Evolutionary conservation across 306 rosid species (phyloP), one percentile per base, ranked within the genome.

Genomic region (Luffa aegyptiaca): DNA sequence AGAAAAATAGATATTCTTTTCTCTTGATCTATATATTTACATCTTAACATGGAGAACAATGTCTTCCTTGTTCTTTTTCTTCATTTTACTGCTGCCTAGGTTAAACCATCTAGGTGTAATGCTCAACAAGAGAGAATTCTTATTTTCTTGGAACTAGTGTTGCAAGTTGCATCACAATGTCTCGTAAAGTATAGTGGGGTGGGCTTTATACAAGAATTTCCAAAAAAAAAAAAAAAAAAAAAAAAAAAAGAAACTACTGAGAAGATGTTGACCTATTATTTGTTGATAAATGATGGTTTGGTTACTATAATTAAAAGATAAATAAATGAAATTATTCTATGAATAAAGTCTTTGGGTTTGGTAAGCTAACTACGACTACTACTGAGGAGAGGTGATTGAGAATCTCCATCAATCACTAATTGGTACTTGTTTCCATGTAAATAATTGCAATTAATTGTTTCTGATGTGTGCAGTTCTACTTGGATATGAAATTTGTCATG

Each of bases 401-500:
- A 69, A 42, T 21, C 18, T 26, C 35, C 31, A 5, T 41, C 35
- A 10, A 14, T 17, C 49, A 16, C 10, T 16, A 33, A 14, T 68
- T n/a, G 55, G 10, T n/a, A 18, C 66, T 4, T 78, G 12, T 33
- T 35, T 18, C 59, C 55, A 13, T 77, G 46, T 68, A 9, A 21
- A 20, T 71, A 3, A 71, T 14, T 5, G n/a, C 13, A 26, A 41
- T 5, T 41, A 36, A 36, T 26, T 45, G 73, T 13, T 82, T 75
- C 16, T 82, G 59, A 66, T 16, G 77, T 76, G 66, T 87, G 96
- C 99, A 96, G 99, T 93, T 96, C 83, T 96, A 93, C 84, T 85
- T 96, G 88, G 99, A 96, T 81, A 96, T 96, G 99, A 96, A 91
- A 90, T 96, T 96, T n/a, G 99, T 93, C 70, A 86, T 89, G 73